Base-by-base conservation (phyloP, 2,329 filamentous ascomycete genomes). In the Nemania serpens region DNA sequence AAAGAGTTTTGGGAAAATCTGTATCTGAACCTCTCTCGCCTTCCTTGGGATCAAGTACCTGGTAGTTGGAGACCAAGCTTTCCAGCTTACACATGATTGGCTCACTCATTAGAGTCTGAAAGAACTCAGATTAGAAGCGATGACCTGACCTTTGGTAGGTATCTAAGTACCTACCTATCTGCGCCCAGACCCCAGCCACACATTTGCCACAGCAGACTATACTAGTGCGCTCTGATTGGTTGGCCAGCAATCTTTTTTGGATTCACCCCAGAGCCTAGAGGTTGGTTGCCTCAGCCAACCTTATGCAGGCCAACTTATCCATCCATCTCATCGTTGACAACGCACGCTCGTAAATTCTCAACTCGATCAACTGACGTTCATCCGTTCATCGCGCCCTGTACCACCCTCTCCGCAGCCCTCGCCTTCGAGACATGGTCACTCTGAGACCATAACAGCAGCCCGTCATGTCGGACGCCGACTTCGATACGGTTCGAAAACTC, bases 401-500 rank as follows among this genome's bases (percentile, higher is more conserved):
- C 49, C 47, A 47, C 22, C 42, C 17, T 51, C 41, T 54, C 42
- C 41, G 39, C 55, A 49, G 46, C 17, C 48, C 66, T 43, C 25
- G 37, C 63, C 66, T 58, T 58, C 61, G 63, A 70, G 63, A 72
- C 62, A 72, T 70, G 70, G 68, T 72, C 70, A 64, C 61, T 64
- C 41, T 66, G 67, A 49, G 56, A 64, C 66, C 63, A 62, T 59
- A 54, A 68, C 52, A 69, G 66, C 65, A 58, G 51, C 66, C 66
- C 76, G 84, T 75, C 70, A 88, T 89, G 86, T 88, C 86, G 79
- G 85, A 88, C 81, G 89, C 90, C 78, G 92, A 96, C 78, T 95
- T 96, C 79, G 91, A 95, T 75, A 85, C 88, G 73, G 90, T 96
- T 78, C 88, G 88, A 79, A 90, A 88, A 82, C 89, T 94, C 75